Evolutionary conservation across 2,329 filamentous ascomycete species (phyloP), one percentile per base, ranked within the genome.

Genomic region (Paraphoma chrysanthemicola): DNA sequence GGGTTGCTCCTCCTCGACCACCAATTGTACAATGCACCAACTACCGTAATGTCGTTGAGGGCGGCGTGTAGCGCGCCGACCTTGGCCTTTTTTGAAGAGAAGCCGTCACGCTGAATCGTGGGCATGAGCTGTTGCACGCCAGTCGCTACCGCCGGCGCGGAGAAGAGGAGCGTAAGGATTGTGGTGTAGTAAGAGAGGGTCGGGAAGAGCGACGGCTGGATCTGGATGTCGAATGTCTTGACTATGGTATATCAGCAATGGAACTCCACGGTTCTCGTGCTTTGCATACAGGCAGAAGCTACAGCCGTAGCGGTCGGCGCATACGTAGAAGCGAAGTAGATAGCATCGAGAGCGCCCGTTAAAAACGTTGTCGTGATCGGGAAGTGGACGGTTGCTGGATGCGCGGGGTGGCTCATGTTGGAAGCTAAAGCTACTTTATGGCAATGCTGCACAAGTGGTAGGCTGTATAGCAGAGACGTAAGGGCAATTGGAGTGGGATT

Each of bases 371-470:
- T 81, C 53, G 79, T 75, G 51, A 83, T 74, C 17, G 81, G 80
- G 66, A 80, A 81, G 69, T 83, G 81, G 44, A 82, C 78, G 10
- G 75, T 70, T 28, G 79, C 78, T 47, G 80, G 80, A 63, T 83
- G 80, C 42, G 73, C 67, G 51, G 81, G 80, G 61, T 80, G 79
- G 56, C 75, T 78, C 54, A 57, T 60, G 42, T 23, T 63, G 54
- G 28, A 23, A 38, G 33, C 46, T 42, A 42, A 42, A 38, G 33
- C 10, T 11, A 38, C 33, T 38, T 11, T 11, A 11, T 38, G 33
- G 10, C 6, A 11, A 11, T 42, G 39, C 14, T 36, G 33, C 14
- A 14, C 33, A 10, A 7, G 14, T 10, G 33, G 33, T 14, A 10
- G 14, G 10, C 2, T 36, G 33, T 36, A 36, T 10, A 36, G 33